phyloP scores from a whole-genome alignment of 345 rosid species.

The Populus tremula region DNA sequence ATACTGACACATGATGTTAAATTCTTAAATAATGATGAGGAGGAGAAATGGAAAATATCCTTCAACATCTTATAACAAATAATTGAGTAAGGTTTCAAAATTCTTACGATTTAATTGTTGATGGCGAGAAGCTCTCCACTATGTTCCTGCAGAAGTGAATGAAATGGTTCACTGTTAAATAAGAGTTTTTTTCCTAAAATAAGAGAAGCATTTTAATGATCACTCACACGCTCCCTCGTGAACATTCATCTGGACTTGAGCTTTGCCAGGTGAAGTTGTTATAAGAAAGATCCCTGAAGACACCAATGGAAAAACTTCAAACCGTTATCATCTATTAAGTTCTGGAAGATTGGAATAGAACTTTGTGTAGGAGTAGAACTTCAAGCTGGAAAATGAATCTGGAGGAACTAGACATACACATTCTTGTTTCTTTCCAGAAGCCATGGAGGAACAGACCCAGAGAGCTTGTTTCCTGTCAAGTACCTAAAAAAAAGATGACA shows the following conservation, averaged over 20 bases:
- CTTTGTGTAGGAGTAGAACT: background rate
- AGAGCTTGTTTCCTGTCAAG: constrained; percentile 68
- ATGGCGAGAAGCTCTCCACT: constrained; percentile 65
- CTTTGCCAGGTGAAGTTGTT: constrained; percentile 68
- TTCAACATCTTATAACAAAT: background rate
- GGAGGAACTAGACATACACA: constrained; percentile 43
- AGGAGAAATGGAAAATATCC: background rate
- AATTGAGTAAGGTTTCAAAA: constrained; percentile 2
- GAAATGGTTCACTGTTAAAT: background rate
- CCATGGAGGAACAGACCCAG: constrained; percentile 61
- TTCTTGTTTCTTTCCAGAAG: constrained; percentile 57
- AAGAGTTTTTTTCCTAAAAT: background rate
- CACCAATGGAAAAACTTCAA: constrained; percentile 1
- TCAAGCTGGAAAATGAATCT: constrained; percentile 6
- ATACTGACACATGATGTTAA: background rate
- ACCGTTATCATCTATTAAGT: background rate
- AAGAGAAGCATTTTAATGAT: constrained; percentile 1
- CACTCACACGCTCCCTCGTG: constrained; percentile 65
- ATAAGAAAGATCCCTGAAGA: constrained; percentile 68
- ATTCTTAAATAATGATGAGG: background rate
- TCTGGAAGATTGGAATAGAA: background rate
- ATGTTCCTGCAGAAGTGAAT: constrained; percentile 50
- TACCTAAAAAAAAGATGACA: constrained; percentile 38
- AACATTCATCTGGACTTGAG: constrained; percentile 54
- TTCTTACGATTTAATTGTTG: constrained; percentile 52